phyloP scores from a whole-genome alignment of 2,329 filamentous ascomycete species.

The Fusarium graminum region DNA sequence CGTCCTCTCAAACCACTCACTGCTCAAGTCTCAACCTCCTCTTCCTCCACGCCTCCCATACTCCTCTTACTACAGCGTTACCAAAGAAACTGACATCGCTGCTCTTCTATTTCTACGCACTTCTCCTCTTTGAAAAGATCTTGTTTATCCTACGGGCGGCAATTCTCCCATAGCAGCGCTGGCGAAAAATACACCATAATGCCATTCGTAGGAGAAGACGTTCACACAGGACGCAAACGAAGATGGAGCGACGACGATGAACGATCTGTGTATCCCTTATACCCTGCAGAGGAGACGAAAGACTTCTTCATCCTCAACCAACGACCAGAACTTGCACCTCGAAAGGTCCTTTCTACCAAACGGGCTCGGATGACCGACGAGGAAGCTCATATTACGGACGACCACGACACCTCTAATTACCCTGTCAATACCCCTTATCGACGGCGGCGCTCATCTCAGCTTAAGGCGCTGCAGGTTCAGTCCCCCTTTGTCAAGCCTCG shows the following conservation, averaged over 20 bases:
- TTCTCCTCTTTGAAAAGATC: slow-evolving; percentile 6
- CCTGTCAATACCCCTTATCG: slow-evolving; percentile 37
- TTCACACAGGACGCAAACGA: slow-evolving; percentile 53
- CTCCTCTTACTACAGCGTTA: not conserved
- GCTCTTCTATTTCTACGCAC: not conserved
- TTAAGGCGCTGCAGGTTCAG: slow-evolving; percentile 43
- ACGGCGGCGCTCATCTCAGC: slow-evolving; percentile 47
- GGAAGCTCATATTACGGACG: slow-evolving; percentile 39
- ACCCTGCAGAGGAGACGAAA: slow-evolving; percentile 45
- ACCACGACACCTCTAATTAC: slow-evolving; percentile 19
- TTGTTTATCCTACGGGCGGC: slow-evolving; percentile 6
- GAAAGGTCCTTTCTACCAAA: slow-evolving; percentile 52
- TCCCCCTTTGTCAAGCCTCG: slow-evolving; percentile 24
- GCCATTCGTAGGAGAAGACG: slow-evolving; percentile 54
- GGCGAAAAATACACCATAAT: slow-evolving; percentile 47
- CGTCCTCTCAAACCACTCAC: slow-evolving; percentile 29
- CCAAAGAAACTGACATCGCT: not conserved
- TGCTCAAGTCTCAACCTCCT: slow-evolving; percentile 19
- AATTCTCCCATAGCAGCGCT: slow-evolving; percentile 31
- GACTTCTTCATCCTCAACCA: slow-evolving; percentile 49
- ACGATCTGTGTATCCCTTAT: slow-evolving; percentile 43
- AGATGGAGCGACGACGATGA: slow-evolving; percentile 51
- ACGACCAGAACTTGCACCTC: slow-evolving; percentile 43
- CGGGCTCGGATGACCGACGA: slow-evolving; percentile 49
- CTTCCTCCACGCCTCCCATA: slow-evolving; percentile 15